Base-by-base conservation (phyloP, 2,329 filamentous ascomycete species). In the Neopestalotiopsis sp. region DNA sequence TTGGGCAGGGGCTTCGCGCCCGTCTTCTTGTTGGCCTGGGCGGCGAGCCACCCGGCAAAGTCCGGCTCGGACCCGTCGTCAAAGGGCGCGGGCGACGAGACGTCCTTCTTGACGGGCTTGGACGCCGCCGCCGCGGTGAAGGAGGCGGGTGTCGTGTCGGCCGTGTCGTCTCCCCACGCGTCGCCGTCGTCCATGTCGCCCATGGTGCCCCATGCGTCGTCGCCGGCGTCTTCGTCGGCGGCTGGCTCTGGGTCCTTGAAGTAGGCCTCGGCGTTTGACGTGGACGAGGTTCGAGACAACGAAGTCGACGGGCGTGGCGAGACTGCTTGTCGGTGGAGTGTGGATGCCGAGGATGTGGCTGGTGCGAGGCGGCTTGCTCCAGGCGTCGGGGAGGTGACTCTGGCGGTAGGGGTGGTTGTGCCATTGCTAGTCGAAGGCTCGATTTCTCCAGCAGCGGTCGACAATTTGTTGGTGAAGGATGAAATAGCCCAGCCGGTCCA, bases 401-500 rank as follows among this genome's bases (percentile, higher is more conserved):
- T 67, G 1, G 68, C n/a, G 0, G 83, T 76, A 0, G 81, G 76
- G 3, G 83, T 76, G 13, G 24, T 61, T 2, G 81, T 78, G 45
- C 82, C 82, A 70, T 86, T 86, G 66, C 38, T 66, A 40, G 84
- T 81, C 20, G 86, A 78, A 1, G 89, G 83, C 76, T 95, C 87
- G 71, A 99, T 99, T 68, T 98, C 92, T 20, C 96, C 96, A 9
- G 92, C 92, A 0, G 94, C 94, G 0, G 92, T 83, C 1, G 94
- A 91, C 13, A 98, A 80, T 76, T 97, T 98, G 81, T 98, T 98
- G 1, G 96, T 98, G 78, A 99, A 99, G 1, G 94, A 98, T 0
- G 96, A 98, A 67, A 99, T 98, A 1, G 96, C 96, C 96, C 96
- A 99, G 13, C 96, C 96, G 1, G 96, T 90, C 96, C 96, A 98